phyloP scores from a whole-genome alignment of 352 stramenopile genomes.

The Globisporangium paddicum region DNA sequence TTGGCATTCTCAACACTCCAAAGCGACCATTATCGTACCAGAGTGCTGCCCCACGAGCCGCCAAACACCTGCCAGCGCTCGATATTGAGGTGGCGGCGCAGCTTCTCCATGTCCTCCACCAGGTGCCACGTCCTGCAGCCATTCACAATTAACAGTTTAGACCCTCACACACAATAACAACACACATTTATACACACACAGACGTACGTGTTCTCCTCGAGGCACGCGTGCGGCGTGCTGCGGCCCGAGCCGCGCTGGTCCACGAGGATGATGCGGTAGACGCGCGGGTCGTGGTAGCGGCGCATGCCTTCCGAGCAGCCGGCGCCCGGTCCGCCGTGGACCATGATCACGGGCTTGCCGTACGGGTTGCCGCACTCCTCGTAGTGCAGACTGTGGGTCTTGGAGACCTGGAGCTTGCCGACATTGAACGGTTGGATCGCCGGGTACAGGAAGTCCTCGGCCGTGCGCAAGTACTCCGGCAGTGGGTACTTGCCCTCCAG shows the following conservation, averaged over 20 bases:
- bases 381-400: slow-evolving; percentile 88
- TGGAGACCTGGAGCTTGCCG: slow-evolving; percentile 76
- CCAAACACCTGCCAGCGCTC: slow-evolving; percentile 93
- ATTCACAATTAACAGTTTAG: not conserved
- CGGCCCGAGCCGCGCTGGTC: slow-evolving; percentile 92
- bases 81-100: slow-evolving; percentile 82
- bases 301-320: slow-evolving; percentile 87
- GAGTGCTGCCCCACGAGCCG: slow-evolving; percentile 92
- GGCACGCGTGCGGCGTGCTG: slow-evolving; percentile 79
- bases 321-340: slow-evolving; percentile 92
- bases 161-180: not conserved
- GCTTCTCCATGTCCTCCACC: slow-evolving; percentile 92
- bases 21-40: slow-evolving; percentile 32
- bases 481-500: slow-evolving; percentile 14
- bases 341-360: slow-evolving; percentile 90
- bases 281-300: slow-evolving; percentile 89
- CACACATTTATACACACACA: not conserved
- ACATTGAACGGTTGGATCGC: slow-evolving; percentile 76
- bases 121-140: slow-evolving; percentile 76
- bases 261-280: slow-evolving; percentile 92
- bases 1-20: not conserved
- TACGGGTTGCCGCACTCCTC: slow-evolving; percentile 86
- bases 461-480: slow-evolving; percentile 34
- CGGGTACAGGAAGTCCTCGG: slow-evolving; percentile 82
- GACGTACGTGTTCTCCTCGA: slow-evolving; percentile 87